Conservation (phyloP, 2,329 filamentous ascomycete species). For the Colletotrichum endophyticum region DNA sequence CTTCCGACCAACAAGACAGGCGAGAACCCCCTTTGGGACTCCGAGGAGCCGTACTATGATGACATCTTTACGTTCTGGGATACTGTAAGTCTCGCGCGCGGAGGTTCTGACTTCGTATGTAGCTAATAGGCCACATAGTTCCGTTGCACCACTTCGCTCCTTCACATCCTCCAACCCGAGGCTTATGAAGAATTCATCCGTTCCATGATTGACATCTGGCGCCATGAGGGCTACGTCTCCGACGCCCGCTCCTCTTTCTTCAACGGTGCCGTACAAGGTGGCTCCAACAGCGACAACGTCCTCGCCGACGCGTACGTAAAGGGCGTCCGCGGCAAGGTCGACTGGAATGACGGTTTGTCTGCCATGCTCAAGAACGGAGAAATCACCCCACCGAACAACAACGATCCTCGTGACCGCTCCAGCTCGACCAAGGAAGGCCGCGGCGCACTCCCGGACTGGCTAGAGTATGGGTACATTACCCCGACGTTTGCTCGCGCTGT, state of each 20-base stretch:
- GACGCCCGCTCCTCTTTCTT: slow-evolving; percentile 71
- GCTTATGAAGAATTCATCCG: slow-evolving; percentile 70
- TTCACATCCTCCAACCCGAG: slow-evolving; percentile 68
- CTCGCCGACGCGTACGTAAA: slow-evolving; percentile 77
- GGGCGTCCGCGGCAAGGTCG: slow-evolving; percentile 63
- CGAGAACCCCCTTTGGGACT: slow-evolving; percentile 71
- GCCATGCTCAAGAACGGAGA: slow-evolving; percentile 74
- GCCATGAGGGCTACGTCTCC: slow-evolving; percentile 67
- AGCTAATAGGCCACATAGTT: slow-evolving; percentile 41
- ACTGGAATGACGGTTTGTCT: slow-evolving; percentile 67
- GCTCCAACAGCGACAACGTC: slow-evolving; percentile 74
- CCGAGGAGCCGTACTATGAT: slow-evolving; percentile 71
- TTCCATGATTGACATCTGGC: slow-evolving; percentile 72
- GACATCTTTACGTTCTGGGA: slow-evolving; percentile 77
- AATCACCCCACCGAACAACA: slow-evolving; percentile 62
- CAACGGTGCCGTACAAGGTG: slow-evolving; percentile 73
- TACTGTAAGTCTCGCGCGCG: slow-evolving; percentile 23
- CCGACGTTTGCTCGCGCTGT: slow-evolving; percentile 65
- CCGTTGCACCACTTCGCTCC: slow-evolving; percentile 67
- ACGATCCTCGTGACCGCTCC: slow-evolving; percentile 60
- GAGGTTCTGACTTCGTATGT: no score
- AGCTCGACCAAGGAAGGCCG: slow-evolving; percentile 71
- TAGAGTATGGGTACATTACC: slow-evolving; percentile 68
- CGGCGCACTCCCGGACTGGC: slow-evolving; percentile 73
- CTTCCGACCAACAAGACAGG: slow-evolving; percentile 74